Evolutionary conservation across 2,329 filamentous ascomycete genomes (phyloP).

Genomic region (Raffaelea deltoideospora): DNA sequence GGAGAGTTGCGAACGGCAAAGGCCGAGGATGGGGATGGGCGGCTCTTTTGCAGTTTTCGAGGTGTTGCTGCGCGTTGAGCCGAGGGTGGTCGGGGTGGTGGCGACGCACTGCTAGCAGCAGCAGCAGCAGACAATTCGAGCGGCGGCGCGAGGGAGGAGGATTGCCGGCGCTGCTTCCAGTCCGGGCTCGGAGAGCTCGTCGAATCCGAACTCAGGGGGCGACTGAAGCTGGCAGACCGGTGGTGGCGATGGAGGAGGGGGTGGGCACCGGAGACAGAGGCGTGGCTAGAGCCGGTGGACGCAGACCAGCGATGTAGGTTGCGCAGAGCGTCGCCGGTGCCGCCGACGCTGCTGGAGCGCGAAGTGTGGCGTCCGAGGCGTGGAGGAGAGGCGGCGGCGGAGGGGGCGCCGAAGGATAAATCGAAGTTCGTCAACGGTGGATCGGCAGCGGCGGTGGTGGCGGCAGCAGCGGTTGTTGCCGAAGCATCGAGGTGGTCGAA

Average conservation of each 20-base stretch:
- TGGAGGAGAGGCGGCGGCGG: background rate
- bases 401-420: background rate
- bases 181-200: conserved; percentile 13
- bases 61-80: conserved; percentile 8
- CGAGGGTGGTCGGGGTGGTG: conserved; percentile 6
- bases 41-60: conserved; percentile 22
- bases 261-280: conserved; percentile 16
- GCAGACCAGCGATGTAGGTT: conserved; percentile 38
- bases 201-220: conserved; percentile 30
- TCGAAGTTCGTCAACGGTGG: too few relatives aligned
- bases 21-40: conserved; percentile 8
- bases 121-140: conserved; percentile 1
- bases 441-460: background rate
- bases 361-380: conserved; percentile 14
- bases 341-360: conserved; percentile 20
- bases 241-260: conserved; percentile 14
- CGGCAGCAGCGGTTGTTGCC: background rate
- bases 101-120: background rate
- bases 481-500: conserved; percentile 9
- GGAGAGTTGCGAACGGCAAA: background rate
- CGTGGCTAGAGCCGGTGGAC: conserved; percentile 35
- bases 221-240: conserved; percentile 18
- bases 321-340: conserved; percentile 27
- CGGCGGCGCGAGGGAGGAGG: background rate
- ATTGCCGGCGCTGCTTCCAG: conserved; percentile 8